Evolutionary conservation across 1,284 basidiomycete genomes (phyloP).

Genomic region (Sparassis latifolia): DNA sequence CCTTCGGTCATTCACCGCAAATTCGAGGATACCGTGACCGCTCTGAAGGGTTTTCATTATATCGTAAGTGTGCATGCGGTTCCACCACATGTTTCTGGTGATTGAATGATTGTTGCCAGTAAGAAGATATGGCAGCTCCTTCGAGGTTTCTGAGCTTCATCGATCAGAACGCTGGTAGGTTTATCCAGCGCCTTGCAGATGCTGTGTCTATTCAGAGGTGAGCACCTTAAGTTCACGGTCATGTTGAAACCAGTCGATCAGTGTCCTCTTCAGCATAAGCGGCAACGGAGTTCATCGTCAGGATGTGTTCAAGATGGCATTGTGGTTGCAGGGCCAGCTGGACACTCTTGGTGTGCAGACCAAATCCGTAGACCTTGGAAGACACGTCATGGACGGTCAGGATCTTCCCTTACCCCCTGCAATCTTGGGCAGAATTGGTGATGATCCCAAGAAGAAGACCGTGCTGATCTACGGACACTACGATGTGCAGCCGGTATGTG

Average conservation of each 20-base stretch:
- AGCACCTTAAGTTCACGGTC: slow-evolving; percentile 10
- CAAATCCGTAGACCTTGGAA: slow-evolving; percentile 70
- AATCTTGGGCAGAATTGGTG: slow-evolving; percentile 80
- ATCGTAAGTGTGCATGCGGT: no score
- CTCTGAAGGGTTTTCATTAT: no score
- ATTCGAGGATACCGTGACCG: no score
- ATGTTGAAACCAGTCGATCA: background rate
- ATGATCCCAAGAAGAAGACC: slow-evolving; percentile 86
- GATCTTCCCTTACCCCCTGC: slow-evolving; percentile 82
- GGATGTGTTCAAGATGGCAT: slow-evolving; percentile 80
- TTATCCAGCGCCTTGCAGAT: slow-evolving; percentile 73
- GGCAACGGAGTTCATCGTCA: slow-evolving; percentile 60
- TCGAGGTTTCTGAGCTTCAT: slow-evolving; percentile 54
- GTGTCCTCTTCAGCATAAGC: slow-evolving; percentile 44
- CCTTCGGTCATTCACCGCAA: no score
- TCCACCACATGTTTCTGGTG: no score
- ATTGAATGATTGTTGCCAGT: background rate
- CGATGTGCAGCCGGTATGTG: slow-evolving; percentile 76
- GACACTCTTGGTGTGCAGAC: slow-evolving; percentile 72
- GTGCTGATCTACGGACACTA: slow-evolving; percentile 91
- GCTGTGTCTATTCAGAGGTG: slow-evolving; percentile 91
- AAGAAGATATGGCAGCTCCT: slow-evolving; percentile 31
- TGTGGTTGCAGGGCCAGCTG: slow-evolving; percentile 73
- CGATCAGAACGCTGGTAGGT: slow-evolving; percentile 64
- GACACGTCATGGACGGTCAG: slow-evolving; percentile 76